Percentiles rank a stretch among this genome's conserved stretches.
Evolutionary conservation across 805 yeast species (phyloP).

Genomic region (Pichia phayaonensis): DNA sequence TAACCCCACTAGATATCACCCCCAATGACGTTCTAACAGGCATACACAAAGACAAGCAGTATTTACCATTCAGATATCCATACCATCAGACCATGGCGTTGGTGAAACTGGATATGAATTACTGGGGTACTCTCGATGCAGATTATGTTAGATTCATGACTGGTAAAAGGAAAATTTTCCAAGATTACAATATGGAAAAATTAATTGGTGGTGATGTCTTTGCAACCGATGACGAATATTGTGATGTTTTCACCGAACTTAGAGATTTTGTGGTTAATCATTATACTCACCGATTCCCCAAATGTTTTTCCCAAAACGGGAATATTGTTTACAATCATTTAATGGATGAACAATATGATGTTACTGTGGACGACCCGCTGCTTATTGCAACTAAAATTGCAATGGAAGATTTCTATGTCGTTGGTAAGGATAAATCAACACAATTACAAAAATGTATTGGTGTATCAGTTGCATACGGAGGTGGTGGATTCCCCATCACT

Average conservation of each 20-base stretch:
- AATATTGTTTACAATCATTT: conserved; percentile 34
- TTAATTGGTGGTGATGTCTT: conserved; percentile 29
- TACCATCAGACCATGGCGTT: conserved; percentile 48
- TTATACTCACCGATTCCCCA: conserved; percentile 37
- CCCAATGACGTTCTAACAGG: conserved; percentile 14
- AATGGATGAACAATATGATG: conserved; percentile 35
- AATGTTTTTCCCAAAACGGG: conserved; percentile 31
- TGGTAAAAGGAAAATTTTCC: conserved; percentile 34
- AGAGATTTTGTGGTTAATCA: conserved; percentile 37
- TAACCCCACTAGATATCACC: conserved; percentile 14
- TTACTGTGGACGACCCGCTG: conserved; percentile 37
- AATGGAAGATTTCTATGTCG: conserved; percentile 43
- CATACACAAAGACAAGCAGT: conserved; percentile 33
- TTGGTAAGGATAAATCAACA: conserved; percentile 28
- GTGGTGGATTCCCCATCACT: conserved; percentile 41
- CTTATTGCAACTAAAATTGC: conserved; percentile 38
- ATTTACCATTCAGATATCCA: conserved; percentile 50
- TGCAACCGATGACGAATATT: conserved; percentile 26
- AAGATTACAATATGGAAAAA: conserved; percentile 30
- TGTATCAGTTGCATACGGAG: conserved; percentile 46
- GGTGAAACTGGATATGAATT: conserved; percentile 40
- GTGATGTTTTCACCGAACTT: conserved; percentile 36
- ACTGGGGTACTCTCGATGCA: conserved; percentile 43
- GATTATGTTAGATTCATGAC: conserved; percentile 37
- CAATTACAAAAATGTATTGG: conserved; percentile 39